Evolutionary conservation across 768 basidiomycete genomes (phyloP).

Genomic region (Psilocybe subaeruginosa): DNA sequence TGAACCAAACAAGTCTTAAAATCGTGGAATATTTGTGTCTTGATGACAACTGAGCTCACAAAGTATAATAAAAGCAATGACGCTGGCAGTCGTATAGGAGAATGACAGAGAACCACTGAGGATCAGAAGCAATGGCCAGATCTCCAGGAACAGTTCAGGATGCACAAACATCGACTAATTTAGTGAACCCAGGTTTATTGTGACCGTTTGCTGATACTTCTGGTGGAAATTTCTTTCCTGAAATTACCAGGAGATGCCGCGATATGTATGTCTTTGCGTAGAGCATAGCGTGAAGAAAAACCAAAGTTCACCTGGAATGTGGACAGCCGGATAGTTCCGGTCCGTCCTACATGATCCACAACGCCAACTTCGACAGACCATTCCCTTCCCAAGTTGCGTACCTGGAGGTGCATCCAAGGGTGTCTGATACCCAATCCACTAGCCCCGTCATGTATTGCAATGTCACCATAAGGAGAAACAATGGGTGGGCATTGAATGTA

Average conservation of each 20-base stretch:
- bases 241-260: background rate
- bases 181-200: too few species aligned
- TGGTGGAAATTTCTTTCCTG: too few species aligned
- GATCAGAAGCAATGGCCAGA: background rate
- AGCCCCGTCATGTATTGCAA: conserved; percentile 12
- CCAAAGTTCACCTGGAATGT: conserved; percentile 72
- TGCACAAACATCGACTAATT: too few species aligned
- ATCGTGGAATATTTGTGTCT: background rate
- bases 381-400: conserved; percentile 64
- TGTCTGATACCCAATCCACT: conserved; percentile 62
- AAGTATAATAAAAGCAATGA: background rate
- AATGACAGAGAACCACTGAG: background rate
- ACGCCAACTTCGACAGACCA: conserved; percentile 81
- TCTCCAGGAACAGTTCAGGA: background rate
- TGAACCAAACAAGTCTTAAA: background rate
- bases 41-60: background rate
- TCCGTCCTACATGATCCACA: conserved; percentile 61
- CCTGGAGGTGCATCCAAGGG: conserved; percentile 77
- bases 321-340: conserved; percentile 67
- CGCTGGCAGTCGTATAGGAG: background rate
- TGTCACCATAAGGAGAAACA: conserved; percentile 4
- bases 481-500: conserved; percentile 64
- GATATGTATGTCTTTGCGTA: background rate
- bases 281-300: background rate
- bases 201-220: too few species aligned